Base-by-base conservation (phyloP, 2,329 filamentous ascomycete genomes). In the Myriosclerotinia duriaeana region DNA sequence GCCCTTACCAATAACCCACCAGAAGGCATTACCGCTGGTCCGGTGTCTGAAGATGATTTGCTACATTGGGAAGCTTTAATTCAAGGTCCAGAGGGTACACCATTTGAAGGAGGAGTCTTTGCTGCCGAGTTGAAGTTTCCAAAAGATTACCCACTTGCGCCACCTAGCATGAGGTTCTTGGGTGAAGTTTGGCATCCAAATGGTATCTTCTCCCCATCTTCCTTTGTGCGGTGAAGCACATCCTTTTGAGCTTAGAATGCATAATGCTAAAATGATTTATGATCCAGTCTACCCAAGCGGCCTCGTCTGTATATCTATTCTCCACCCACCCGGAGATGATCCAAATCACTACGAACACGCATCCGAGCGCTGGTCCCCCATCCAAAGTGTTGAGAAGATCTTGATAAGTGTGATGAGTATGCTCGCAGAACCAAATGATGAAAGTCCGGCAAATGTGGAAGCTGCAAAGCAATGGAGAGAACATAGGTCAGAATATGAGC, bases 261-360 rank as follows among this genome's bases (percentile, higher is more conserved):
- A 22, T 17, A 26, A 12, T 50, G 5, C 44, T 60, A 20, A 60
- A 17, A 12, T n/a, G 14, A 17, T 48, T 46, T 61, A 56, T 38
- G 22, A 1, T 50, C 9, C 48, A 97, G 93, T 98, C 63, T 98
- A 98, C 78, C 86, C 90, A 20, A 94, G 90, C 77, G 94, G 94
- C 70, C 86, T 94, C 22, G 95, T 98, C 73, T 98, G 94, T 81
- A 98, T 98, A 76, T 96, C 92, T n/a, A 98, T 98, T 80, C 88
- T 98, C 2, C 94, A 98, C 79, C 90, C 94, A 3, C 94, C 94
- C 3, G 94, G 95, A 74, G 94, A 98, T 80, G 94, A 98, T 79
- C 95, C 95, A 65, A 97, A 97, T 81, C 93, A 97, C 82, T 98
- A 98, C 84, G 94, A 98, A 79, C 91, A 94, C 74, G 94, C 95